Evolutionary conservation across 2,329 filamentous ascomycete species (phyloP).

Genomic region (Xylaria polymorpha): DNA sequence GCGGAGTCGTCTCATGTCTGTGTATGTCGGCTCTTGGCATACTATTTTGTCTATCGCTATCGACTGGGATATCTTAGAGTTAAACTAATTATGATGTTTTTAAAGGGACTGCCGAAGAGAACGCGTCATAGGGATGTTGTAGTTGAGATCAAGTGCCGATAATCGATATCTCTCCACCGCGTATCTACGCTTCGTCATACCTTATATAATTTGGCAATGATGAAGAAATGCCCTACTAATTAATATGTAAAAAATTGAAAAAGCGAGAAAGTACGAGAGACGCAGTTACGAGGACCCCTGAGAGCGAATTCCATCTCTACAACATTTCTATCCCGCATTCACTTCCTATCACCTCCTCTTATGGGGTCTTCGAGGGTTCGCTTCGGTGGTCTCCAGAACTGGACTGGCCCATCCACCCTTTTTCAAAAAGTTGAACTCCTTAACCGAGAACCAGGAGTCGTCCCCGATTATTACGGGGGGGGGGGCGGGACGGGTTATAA

Average conservation of each 20-base stretch:
- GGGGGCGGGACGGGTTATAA: neutral
- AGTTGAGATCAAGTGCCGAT: neutral
- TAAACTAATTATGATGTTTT: too few relatives aligned
- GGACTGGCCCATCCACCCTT: neutral
- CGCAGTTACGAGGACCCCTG: neutral
- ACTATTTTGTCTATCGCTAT: neutral
- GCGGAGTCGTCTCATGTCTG: constrained; percentile 28
- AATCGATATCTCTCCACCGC: neutral
- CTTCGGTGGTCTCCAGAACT: neutral
- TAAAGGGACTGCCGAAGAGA: neutral
- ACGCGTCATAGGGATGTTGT: neutral
- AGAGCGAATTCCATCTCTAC: neutral
- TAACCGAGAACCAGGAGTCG: neutral
- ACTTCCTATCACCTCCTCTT: neutral
- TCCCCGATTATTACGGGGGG: neutral
- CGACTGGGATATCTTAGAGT: constrained; percentile 3
- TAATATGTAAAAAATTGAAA: neutral
- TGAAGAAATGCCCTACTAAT: neutral
- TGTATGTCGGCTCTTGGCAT: neutral
- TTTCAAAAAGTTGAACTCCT: neutral
- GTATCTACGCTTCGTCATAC: neutral
- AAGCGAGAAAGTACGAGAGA: neutral
- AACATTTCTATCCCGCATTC: neutral
- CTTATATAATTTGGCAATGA: neutral
- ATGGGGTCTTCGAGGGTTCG: neutral